phyloP scores from a whole-genome alignment of 352 stramenopile species.

The Phytophthora crassamura region DNA sequence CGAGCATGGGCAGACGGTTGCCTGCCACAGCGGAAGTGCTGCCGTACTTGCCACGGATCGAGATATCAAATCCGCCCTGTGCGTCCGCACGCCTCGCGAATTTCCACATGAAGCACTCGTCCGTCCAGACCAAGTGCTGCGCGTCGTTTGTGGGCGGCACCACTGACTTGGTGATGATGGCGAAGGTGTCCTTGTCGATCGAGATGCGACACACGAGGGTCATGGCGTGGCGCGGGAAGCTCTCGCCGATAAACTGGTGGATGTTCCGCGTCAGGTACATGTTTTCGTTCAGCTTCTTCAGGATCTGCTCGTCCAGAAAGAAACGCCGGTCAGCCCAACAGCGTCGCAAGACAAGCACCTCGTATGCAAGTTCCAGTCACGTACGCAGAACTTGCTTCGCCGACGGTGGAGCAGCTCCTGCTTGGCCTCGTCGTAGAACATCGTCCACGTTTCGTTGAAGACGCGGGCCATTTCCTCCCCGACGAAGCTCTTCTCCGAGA shows the following conservation, averaged over 20 bases:
- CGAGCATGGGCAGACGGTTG: constrained; percentile 85
- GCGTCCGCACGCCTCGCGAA: constrained; percentile 64
- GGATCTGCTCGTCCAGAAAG: constrained; percentile 49
- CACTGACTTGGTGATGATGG: constrained; percentile 85
- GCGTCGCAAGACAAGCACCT: background rate
- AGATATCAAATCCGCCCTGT: constrained; percentile 75
- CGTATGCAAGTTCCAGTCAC: constrained; percentile 19
- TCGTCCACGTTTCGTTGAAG: constrained; percentile 83
- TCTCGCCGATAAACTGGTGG: constrained; percentile 89
- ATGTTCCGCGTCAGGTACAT: constrained; percentile 89
- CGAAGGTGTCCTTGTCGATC: constrained; percentile 84
- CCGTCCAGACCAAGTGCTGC: constrained; percentile 88
- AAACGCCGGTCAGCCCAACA: constrained; percentile 1
- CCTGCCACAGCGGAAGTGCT: constrained; percentile 83
- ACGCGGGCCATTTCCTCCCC: constrained; percentile 75
- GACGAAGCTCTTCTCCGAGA: constrained; percentile 75
- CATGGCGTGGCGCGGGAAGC: constrained; percentile 86
- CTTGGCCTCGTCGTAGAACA: constrained; percentile 77
- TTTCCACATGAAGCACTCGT: constrained; percentile 89
- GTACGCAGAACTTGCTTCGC: constrained; percentile 86
- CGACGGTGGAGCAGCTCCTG: constrained; percentile 77
- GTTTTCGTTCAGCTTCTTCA: constrained; percentile 87
- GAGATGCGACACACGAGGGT: constrained; percentile 83
- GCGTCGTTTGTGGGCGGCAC: constrained; percentile 80
- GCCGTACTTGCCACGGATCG: constrained; percentile 81